phyloP scores from a whole-genome alignment of 768 basidiomycete species.

The Trametes cingulata region DNA sequence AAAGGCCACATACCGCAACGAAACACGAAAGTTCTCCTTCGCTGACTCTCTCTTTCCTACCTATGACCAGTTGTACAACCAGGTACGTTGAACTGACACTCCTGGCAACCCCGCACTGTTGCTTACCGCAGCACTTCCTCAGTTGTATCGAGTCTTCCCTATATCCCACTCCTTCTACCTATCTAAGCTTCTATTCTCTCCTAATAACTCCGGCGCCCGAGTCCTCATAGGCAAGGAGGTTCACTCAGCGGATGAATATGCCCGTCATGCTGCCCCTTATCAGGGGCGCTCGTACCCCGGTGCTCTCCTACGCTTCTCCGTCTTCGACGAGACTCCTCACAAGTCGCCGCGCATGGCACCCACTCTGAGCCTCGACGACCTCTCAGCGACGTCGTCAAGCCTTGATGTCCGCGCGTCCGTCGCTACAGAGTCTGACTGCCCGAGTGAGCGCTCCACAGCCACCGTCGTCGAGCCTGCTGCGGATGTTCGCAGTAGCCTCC shows the following conservation, averaged over 20 bases:
- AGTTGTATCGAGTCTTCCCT: conserved; percentile 76
- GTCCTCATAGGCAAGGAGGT: conserved; percentile 66
- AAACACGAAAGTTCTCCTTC: conserved; percentile 71
- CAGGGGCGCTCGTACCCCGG: conserved; percentile 54
- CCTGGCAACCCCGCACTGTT: neutral
- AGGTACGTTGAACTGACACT: conserved; percentile 48
- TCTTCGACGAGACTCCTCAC: conserved; percentile 52
- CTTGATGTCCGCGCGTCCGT: neutral
- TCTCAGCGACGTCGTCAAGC: conserved; percentile 34
- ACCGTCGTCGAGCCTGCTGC: conserved; percentile 20
- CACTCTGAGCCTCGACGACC: conserved; percentile 44
- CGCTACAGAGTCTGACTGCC: conserved; percentile 5
- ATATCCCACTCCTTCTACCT: conserved; percentile 60
- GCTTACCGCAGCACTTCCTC: conserved; percentile 17
- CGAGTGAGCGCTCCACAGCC: conserved; percentile 15
- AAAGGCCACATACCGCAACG: conserved; percentile 72
- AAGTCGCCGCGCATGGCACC: conserved; percentile 31
- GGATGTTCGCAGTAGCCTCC: conserved; percentile 4
- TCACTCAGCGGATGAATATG: conserved; percentile 59
- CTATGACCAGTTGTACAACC: conserved; percentile 58
- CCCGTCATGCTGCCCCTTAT: conserved; percentile 49
- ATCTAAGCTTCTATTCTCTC: conserved; percentile 69
- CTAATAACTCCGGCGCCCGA: conserved; percentile 49
- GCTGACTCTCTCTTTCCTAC: conserved; percentile 56
- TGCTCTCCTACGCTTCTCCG: conserved; percentile 61